Evolutionary conservation across 495 filamentous ascomycete species (phyloP).

Genomic region (Letharia lupina): DNA sequence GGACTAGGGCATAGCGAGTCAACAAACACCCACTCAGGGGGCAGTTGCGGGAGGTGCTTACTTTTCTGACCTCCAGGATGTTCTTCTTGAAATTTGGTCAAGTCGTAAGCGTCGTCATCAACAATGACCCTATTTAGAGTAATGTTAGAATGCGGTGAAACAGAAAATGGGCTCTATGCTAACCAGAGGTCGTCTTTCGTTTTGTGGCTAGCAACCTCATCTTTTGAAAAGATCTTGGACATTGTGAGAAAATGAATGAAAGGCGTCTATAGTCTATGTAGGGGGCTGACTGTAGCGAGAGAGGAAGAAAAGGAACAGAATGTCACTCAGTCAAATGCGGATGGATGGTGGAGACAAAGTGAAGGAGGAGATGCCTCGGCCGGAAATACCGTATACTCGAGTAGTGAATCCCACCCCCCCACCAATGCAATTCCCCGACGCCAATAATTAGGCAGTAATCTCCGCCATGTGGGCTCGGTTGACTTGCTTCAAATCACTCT

Average conservation of each 20-base stretch:
- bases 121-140: constrained; percentile 51
- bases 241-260: constrained; percentile 42
- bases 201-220: constrained; percentile 85
- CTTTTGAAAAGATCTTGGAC: constrained; percentile 76
- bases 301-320: not conserved
- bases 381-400: not conserved
- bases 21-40: constrained; percentile 8
- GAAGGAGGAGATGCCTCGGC: constrained; percentile 9
- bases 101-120: constrained; percentile 93
- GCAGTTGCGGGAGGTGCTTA: constrained; percentile 31
- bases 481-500: not conserved
- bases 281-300: not conserved
- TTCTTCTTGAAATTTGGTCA: constrained; percentile 90
- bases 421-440: too few species aligned
- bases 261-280: not conserved
- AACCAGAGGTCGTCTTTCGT: constrained; percentile 71
- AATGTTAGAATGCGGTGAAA: not conserved
- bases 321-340: not conserved
- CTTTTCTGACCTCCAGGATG: constrained; percentile 97
- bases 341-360: not conserved
- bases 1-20: constrained; percentile 42
- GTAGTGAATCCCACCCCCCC: too few species aligned
- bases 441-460: not conserved
- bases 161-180: not conserved
- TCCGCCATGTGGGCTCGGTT: not conserved